Conservation (phyloP, 2,329 filamentous ascomycete species). For the Cryphonectria japonica region DNA sequence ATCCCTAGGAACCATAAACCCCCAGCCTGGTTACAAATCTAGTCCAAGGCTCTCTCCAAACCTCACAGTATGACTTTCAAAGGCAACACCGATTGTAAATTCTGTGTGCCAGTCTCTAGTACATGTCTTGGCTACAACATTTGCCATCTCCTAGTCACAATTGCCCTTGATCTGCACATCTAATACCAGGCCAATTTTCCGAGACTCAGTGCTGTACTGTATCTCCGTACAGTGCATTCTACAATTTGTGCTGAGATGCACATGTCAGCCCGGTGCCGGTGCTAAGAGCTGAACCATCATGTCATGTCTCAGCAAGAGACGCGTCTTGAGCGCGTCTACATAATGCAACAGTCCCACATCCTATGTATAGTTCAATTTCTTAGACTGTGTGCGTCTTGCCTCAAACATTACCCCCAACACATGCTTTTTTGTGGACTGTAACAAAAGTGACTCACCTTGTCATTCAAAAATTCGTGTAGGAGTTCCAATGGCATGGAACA, state of each 20-base stretch:
- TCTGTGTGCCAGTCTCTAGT: background rate
- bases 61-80: background rate
- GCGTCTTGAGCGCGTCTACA: conserved; percentile 3
- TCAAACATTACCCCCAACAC: background rate
- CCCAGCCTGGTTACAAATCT: background rate
- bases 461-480: background rate
- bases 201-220: background rate
- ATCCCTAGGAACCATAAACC: background rate
- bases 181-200: background rate
- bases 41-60: background rate
- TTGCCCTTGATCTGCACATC: background rate
- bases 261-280: conserved; percentile 10
- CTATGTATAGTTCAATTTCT: background rate
- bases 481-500: background rate
- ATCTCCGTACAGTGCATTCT: conserved; percentile 10
- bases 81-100: background rate
- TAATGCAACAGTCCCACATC: background rate
- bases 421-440: background rate
- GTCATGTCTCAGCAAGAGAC: background rate
- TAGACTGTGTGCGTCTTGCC: background rate
- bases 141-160: background rate
- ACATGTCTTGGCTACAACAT: background rate
- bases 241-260: background rate
- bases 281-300: background rate
- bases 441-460: background rate